Evolutionary conservation across 495 filamentous ascomycete species (phyloP).

Genomic region (Clohesyomyces aquaticus): DNA sequence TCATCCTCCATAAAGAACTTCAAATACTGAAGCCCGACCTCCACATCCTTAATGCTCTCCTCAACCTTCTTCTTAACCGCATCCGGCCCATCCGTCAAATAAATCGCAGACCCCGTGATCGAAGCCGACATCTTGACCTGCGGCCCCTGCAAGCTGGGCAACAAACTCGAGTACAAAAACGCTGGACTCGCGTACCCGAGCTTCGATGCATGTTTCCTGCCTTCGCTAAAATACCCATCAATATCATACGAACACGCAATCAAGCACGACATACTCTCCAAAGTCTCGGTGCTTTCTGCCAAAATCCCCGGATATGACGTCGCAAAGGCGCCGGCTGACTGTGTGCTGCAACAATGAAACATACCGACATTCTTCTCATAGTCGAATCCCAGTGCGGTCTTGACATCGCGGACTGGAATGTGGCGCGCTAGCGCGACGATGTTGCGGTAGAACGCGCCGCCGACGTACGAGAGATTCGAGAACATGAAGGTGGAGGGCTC

Average conservation of each 20-base stretch:
- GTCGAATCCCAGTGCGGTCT: no score
- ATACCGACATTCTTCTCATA: no score
- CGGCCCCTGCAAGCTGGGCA: conserved; percentile 83
- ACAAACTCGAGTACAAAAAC: conserved; percentile 84
- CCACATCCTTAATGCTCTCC: conserved; percentile 55
- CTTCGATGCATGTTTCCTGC: not conserved
- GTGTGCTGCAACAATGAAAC: no score
- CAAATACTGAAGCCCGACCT: conserved; percentile 88
- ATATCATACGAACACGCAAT: conserved; percentile 88
- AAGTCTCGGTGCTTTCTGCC: conserved; percentile 57
- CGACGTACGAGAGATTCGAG: no score
- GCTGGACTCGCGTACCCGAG: conserved; percentile 65
- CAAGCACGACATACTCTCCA: conserved; percentile 73
- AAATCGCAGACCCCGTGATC: conserved; percentile 56
- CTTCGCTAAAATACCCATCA: conserved; percentile 82
- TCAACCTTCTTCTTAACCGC: conserved; percentile 81
- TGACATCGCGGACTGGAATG: no score
- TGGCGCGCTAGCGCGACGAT: no score
- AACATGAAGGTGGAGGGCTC: conserved; percentile 93
- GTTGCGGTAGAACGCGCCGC: no score
- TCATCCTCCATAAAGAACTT: conserved; percentile 92
- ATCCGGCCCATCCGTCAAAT: conserved; percentile 81
- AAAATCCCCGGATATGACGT: conserved; percentile 90
- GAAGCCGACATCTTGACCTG: conserved; percentile 81
- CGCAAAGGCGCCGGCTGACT: conserved; percentile 81